A percentile compares a stretch with the other conserved stretches of the same genome.
Evolutionary conservation across 257 asterid genomes (phyloP).

Genomic region (Lavandula angustifolia): DNA sequence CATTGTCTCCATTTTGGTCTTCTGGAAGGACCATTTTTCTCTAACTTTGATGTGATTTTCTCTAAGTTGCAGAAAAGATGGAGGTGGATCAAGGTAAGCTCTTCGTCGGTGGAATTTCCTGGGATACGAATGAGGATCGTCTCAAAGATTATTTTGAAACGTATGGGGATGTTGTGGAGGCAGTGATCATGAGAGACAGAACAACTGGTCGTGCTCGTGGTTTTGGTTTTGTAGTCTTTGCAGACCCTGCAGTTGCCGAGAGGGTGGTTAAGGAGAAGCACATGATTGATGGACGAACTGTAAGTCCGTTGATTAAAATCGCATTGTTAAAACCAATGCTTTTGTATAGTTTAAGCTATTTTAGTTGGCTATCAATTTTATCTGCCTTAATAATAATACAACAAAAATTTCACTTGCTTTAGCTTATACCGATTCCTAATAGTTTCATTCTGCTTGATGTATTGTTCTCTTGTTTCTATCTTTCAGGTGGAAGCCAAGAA

Average conservation of each 20-base stretch:
- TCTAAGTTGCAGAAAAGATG: constrained; percentile 56
- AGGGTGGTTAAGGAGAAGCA: constrained; percentile 82
- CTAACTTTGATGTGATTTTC: constrained; percentile 12
- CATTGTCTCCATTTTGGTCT: constrained; percentile 3
- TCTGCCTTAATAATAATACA: not conserved
- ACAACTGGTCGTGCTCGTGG: constrained; percentile 87
- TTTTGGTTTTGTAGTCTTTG: constrained; percentile 76
- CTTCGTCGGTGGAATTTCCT: constrained; percentile 82
- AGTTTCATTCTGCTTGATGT: constrained; percentile 20
- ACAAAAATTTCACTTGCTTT: not conserved
- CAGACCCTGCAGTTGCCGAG: constrained; percentile 71
- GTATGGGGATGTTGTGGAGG: constrained; percentile 78
- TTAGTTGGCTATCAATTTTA: not conserved
- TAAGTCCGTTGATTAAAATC: constrained; percentile 41
- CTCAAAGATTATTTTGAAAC: constrained; percentile 66
- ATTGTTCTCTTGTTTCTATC: constrained; percentile 28
- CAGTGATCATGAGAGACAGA: constrained; percentile 87
- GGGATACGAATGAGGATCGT: constrained; percentile 87
- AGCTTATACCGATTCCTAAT: not conserved
- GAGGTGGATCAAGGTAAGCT: constrained; percentile 83
- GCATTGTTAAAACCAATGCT: not conserved
- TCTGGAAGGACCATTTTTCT: constrained; percentile 27
- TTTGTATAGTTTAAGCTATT: constrained; percentile 2
- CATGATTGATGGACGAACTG: constrained; percentile 72
- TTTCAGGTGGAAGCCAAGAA: constrained; percentile 87